phyloP scores from a whole-genome alignment of 202 grass and related monocot species.

The Brachypodium distachyon region DNA sequence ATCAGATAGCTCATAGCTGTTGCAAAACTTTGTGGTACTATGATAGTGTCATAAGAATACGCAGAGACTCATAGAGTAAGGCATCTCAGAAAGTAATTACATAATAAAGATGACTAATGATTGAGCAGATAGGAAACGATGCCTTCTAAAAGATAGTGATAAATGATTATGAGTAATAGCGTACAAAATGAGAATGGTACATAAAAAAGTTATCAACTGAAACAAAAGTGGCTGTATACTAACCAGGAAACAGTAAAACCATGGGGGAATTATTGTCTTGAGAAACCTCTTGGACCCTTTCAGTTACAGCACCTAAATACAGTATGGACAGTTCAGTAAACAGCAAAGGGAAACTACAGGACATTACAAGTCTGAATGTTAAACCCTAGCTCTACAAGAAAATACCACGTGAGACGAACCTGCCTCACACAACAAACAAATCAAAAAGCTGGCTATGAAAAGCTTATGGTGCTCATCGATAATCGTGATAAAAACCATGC shows the following conservation, averaged over 20 bases:
- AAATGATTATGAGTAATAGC: neutral
- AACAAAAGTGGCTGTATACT: slow-evolving; percentile 11
- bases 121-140: neutral
- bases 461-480: neutral
- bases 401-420: neutral
- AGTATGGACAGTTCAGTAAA: neutral
- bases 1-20: no score
- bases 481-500: neutral
- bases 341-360: neutral
- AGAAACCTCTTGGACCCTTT: slow-evolving; percentile 64
- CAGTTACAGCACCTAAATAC: slow-evolving; percentile 62
- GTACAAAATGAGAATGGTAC: neutral
- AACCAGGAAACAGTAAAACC: slow-evolving; percentile 90
- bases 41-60: neutral
- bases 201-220: neutral
- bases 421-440: neutral
- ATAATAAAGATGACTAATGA: neutral
- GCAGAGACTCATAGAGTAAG: no score
- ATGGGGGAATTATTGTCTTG: slow-evolving; percentile 47
- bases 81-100: no score
- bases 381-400: neutral
- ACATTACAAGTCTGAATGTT: neutral
- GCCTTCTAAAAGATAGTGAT: neutral
- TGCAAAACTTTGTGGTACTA: neutral
- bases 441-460: neutral